Evolutionary conservation across 495 filamentous ascomycete species (phyloP).

Genomic region (Penicillium cosmopolitanum): DNA sequence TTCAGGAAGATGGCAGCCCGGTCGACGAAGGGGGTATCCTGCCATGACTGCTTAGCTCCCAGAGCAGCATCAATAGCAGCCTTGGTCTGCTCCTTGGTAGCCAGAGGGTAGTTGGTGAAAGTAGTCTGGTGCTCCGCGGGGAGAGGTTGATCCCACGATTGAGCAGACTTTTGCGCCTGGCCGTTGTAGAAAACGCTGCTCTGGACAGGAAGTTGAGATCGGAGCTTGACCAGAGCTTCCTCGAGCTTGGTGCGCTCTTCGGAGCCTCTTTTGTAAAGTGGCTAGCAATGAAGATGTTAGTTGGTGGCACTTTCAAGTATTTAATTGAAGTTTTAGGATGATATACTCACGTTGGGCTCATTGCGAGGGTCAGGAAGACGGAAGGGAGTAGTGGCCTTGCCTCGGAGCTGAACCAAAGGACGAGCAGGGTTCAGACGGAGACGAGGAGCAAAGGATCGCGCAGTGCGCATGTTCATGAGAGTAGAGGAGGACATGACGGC

Average conservation of each 20-base stretch:
- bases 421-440: slow-evolving; percentile 16
- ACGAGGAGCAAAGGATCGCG: slow-evolving; percentile 19
- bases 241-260: slow-evolving; percentile 67
- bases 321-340: neutral
- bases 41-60: slow-evolving; percentile 80
- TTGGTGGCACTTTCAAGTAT: too few species aligned
- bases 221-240: slow-evolving; percentile 62
- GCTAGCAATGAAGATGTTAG: slow-evolving; percentile 44
- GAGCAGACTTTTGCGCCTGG: slow-evolving; percentile 47
- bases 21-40: slow-evolving; percentile 81
- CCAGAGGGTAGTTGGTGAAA: slow-evolving; percentile 77
- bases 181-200: slow-evolving; percentile 57
- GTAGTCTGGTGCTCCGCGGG: slow-evolving; percentile 70
- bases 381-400: slow-evolving; percentile 38
- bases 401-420: slow-evolving; percentile 26
- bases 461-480: slow-evolving; percentile 26
- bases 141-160: slow-evolving; percentile 61
- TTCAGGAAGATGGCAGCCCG: slow-evolving; percentile 91
- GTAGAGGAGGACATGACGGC: slow-evolving; percentile 24
- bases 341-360: slow-evolving; percentile 39
- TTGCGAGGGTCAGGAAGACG: slow-evolving; percentile 41
- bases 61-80: slow-evolving; percentile 80
- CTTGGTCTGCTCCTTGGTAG: slow-evolving; percentile 67
- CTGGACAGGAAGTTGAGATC: slow-evolving; percentile 46
- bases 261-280: slow-evolving; percentile 74